Evolutionary conservation across 2,329 filamentous ascomycete genomes (phyloP).

Genomic region (Penicillium sp.): DNA sequence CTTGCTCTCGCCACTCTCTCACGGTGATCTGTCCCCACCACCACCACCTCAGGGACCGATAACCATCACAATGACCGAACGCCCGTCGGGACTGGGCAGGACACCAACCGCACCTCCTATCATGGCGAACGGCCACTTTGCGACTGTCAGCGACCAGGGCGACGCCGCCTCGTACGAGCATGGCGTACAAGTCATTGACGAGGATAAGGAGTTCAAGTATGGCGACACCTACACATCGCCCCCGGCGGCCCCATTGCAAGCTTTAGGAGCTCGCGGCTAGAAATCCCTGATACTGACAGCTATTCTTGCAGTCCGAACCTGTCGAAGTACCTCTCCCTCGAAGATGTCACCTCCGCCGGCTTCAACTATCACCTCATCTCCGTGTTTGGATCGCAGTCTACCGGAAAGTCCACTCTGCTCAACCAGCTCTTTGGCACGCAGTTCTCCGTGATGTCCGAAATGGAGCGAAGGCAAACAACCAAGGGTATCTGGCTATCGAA

Average conservation of each 20-base stretch:
- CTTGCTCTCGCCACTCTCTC: slow-evolving; percentile 18
- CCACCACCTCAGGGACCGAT: slow-evolving; percentile 13
- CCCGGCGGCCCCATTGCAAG: neutral
- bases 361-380: slow-evolving; percentile 99
- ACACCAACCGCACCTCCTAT: slow-evolving; percentile 38
- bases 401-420: slow-evolving; percentile 94
- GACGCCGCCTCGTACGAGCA: slow-evolving; percentile 69
- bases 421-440: slow-evolving; percentile 95
- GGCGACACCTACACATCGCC: slow-evolving; percentile 39
- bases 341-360: slow-evolving; percentile 81
- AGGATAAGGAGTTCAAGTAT: slow-evolving; percentile 96
- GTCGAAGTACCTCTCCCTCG: slow-evolving; percentile 77
- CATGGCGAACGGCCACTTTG: slow-evolving; percentile 54
- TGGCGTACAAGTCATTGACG: slow-evolving; percentile 96
- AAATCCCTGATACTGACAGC: slow-evolving; percentile 15
- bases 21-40: slow-evolving; percentile 24
- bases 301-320: slow-evolving; percentile 66
- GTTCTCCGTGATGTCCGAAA: slow-evolving; percentile 97
- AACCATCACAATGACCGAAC: slow-evolving; percentile 26
- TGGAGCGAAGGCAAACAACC: slow-evolving; percentile 91
- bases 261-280: slow-evolving; percentile 6
- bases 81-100: slow-evolving; percentile 31
- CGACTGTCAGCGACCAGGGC: slow-evolving; percentile 44
- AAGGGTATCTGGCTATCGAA: slow-evolving; percentile 99
- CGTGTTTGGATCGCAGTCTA: slow-evolving; percentile 98